Evolutionary conservation across 192 early-diverging fungal genomes (phyloP).

Genomic region (Backusella circina): DNA sequence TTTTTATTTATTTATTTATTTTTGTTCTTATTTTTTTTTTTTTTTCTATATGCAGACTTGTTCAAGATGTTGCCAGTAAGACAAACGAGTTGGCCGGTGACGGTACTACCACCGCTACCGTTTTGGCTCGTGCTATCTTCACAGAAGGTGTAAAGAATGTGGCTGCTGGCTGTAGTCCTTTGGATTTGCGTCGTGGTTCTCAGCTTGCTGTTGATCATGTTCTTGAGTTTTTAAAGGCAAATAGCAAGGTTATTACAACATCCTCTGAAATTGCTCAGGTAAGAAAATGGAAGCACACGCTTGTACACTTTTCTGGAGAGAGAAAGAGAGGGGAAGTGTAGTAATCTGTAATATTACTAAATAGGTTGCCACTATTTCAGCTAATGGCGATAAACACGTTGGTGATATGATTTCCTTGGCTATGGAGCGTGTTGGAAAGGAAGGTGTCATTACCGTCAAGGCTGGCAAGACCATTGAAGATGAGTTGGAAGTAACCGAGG

Average conservation of each 20-base stretch:
- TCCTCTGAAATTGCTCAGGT: slow-evolving; percentile 96
- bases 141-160: slow-evolving; percentile 98
- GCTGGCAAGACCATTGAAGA: slow-evolving; percentile 99
- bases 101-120: slow-evolving; percentile 98
- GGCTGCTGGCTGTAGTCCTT: slow-evolving; percentile 97
- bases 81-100: slow-evolving; percentile 99
- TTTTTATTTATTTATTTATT: not conserved
- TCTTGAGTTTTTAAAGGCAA: slow-evolving; percentile 86
- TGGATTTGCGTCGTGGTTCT: slow-evolving; percentile 93
- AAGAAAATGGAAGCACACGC: too few species aligned
- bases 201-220: slow-evolving; percentile 90
- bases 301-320: too few species aligned
- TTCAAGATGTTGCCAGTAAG: slow-evolving; percentile 99
- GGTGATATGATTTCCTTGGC: slow-evolving; percentile 95
- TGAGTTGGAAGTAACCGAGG: slow-evolving; percentile 97
- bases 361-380: slow-evolving; percentile 90
- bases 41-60: slow-evolving; percentile 61
- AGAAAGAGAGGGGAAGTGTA: not conserved
- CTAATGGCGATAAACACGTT: slow-evolving; percentile 97
- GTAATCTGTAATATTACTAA: not conserved
- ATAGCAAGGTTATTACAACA: slow-evolving; percentile 90
- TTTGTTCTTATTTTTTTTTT: not conserved
- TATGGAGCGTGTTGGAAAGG: slow-evolving; percentile 99
- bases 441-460: slow-evolving; percentile 99
- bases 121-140: slow-evolving; percentile 97